Base-by-base conservation (phyloP, 192 early-diverging fungal species). In the Backusella westeae region DNA sequence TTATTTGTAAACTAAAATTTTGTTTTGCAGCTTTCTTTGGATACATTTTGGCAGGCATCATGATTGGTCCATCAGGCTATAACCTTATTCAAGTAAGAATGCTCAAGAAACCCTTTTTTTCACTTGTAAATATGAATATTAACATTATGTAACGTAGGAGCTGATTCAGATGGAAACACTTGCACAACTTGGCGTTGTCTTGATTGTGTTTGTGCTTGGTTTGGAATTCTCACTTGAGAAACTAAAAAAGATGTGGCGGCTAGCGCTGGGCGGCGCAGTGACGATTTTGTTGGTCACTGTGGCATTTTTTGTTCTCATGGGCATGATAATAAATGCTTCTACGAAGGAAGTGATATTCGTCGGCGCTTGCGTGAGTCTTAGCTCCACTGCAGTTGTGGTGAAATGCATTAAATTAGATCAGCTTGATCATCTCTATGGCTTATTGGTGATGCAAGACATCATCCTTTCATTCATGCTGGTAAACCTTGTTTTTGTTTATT, bases 141-240 rank as follows among this genome's bases (percentile, higher is more conserved):
- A 38, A 72, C 23, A 72, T 8, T 44, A 21, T 23, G 21, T 26
- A 19, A 59, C 29, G 9, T 29, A 15, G 78, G 81, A 86, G 74
- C 69, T 86, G 1, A 85, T 86, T 68, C 85, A 86, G 69, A 82
- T 79, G 23, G 89, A 90, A 75, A 90, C 89, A 34, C 68, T 90
- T 5, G 81, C 88, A 0, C 83, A 86, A 42, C 73, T 90, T 3
- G 89, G 89, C 12, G 85, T 90, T 5, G 79, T 89, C 3, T 82
- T 90, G 32, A 89, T 90, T 19, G 82, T 90, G 6, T 90, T 90
- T 73, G 82, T 90, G 6, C 75, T 90, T 6, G 89, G 89, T 0
- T 70, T 90, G 12, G 89, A 90, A 69, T 90, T 89, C 71, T 88
- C 84, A 36, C 42, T 88, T n/a, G 79, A 82, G 14, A 90, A 90